Evolutionary conservation across 2,329 filamentous ascomycete genomes (phyloP).

Genomic region (Chaetothyriales sp.): DNA sequence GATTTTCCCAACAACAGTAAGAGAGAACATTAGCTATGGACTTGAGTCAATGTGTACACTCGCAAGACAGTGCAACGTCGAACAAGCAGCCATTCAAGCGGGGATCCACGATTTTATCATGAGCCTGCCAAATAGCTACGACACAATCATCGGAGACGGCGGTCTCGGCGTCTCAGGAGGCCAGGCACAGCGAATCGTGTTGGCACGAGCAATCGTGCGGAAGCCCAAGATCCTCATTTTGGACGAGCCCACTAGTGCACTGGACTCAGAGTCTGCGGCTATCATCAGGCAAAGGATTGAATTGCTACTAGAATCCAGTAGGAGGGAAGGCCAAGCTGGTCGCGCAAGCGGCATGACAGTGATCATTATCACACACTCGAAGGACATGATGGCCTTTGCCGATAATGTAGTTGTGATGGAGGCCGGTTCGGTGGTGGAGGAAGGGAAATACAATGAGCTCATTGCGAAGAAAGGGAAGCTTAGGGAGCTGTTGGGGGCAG

Average conservation of each 20-base stretch:
- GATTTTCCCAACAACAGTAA: slow-evolving; percentile 37
- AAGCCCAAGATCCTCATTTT: slow-evolving; percentile 59
- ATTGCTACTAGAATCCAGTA: slow-evolving; percentile 30
- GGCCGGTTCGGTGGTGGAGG: slow-evolving; percentile 51
- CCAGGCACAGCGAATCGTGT: slow-evolving; percentile 66
- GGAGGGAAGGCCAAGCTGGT: slow-evolving; percentile 4
- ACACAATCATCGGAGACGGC: slow-evolving; percentile 63
- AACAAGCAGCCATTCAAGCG: slow-evolving; percentile 40
- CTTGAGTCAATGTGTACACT: slow-evolving; percentile 43
- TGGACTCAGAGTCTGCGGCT: slow-evolving; percentile 57
- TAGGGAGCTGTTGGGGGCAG: slow-evolving; percentile 34
- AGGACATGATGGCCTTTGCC: slow-evolving; percentile 74
- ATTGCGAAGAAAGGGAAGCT: slow-evolving; percentile 24
- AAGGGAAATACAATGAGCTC: slow-evolving; percentile 56
- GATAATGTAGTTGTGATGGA: slow-evolving; percentile 60
- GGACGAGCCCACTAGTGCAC: slow-evolving; percentile 72
- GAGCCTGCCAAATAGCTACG: slow-evolving; percentile 57
- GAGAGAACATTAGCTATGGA: slow-evolving; percentile 59
- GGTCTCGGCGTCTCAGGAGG: slow-evolving; percentile 63
- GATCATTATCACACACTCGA: slow-evolving; percentile 67
- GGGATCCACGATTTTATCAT: slow-evolving; percentile 63
- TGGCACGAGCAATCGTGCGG: slow-evolving; percentile 64
- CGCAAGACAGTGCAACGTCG: slow-evolving; percentile 33
- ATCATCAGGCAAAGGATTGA: slow-evolving; percentile 51
- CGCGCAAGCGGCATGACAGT: slow-evolving; percentile 44